Evolutionary conservation across 2,329 filamentous ascomycete species (phyloP), one percentile per base, ranked within the genome.

Genomic region (Fusarium sambucinum): DNA sequence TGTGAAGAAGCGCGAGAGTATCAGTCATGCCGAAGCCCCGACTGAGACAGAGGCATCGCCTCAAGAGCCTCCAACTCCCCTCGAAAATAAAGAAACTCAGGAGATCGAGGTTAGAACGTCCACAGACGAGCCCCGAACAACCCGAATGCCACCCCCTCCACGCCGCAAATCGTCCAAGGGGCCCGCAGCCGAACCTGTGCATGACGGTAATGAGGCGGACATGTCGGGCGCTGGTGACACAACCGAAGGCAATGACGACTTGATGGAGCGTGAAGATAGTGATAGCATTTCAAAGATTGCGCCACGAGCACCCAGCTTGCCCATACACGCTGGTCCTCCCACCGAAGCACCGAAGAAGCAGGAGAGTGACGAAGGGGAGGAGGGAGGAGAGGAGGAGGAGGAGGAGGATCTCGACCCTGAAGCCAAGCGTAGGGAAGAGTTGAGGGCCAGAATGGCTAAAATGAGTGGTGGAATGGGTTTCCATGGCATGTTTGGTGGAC

Each of bases 401-500:
- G 92, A 93, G 32, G 92, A 94, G 29, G 93, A 97, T 17, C 84
- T 96, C 52, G 94, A 98, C 74, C 93, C 94, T 1, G 96, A 99
- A 77, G 85, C 93, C 23, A 90, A 88, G 70, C 90, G 94, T 53
- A 92, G 91, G 76, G 90, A 97, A 80, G 95, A 97, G 77, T 84
- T 99, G 32, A 89, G 96, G 63, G 94, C 96, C 65, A 89, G 96
- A 73, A 99, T 99, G 93, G 96, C 96, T 45, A 97, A 97, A 81
- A 96, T 99, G 91, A 97, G 95, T 71, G 95, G 95, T 56, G 95
- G 95, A 23, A 97, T 97, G 93, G 93, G 93, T 46, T 97, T 98
- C 91, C 89, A 93, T 77, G 93, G 93, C 73, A 96, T 98, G 89
- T 96, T 97, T 78, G 93, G 92, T 19, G 86, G 87, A 21, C 88